Percentiles rank a stretch among this genome's conserved stretches.
Evolutionary conservation across 257 asterid species (phyloP).

Genomic region (Nemophila menziesii): DNA sequence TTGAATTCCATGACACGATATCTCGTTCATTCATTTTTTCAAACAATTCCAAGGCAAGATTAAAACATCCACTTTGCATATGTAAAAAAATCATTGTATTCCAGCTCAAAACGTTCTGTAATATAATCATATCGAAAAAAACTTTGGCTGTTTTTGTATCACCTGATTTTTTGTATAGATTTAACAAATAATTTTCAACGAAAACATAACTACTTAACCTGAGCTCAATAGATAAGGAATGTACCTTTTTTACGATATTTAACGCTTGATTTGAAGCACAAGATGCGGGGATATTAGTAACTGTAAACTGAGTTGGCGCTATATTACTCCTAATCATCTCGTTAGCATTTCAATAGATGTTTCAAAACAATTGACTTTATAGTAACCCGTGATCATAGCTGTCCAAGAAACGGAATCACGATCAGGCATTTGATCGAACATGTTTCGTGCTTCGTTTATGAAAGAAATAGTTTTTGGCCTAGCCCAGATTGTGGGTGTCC

Average conservation of each 20-base stretch:
- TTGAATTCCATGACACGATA: constrained; percentile 67
- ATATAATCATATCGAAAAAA: constrained; percentile 43
- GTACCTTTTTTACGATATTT: constrained; percentile 53
- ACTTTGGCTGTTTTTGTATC: constrained; percentile 31
- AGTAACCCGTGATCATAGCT: constrained; percentile 63
- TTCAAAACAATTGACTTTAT: constrained; percentile 33
- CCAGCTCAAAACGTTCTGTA: constrained; percentile 51
- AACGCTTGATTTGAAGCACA: constrained; percentile 44
- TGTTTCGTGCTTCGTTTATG: constrained; percentile 35
- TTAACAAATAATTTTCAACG: constrained; percentile 59
- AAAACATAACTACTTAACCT: constrained; percentile 45
- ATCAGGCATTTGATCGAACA: constrained; percentile 41
- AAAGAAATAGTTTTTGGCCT: too few species aligned
- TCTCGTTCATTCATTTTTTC: constrained; percentile 56
- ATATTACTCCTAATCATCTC: constrained; percentile 42
- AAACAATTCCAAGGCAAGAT: constrained; percentile 43
- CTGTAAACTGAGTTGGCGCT: constrained; percentile 52
- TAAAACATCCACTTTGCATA: constrained; percentile 49
- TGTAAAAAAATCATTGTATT: constrained; percentile 53
- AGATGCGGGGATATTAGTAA: constrained; percentile 60
- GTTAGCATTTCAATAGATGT: constrained; percentile 38
- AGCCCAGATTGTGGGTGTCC: too few species aligned
- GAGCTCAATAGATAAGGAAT: constrained; percentile 54
- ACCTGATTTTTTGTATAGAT: constrained; percentile 74
- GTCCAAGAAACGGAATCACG: constrained; percentile 89